Conservation (phyloP, 1,284 basidiomycete genomes). For the Heterobasidion annosum region DNA sequence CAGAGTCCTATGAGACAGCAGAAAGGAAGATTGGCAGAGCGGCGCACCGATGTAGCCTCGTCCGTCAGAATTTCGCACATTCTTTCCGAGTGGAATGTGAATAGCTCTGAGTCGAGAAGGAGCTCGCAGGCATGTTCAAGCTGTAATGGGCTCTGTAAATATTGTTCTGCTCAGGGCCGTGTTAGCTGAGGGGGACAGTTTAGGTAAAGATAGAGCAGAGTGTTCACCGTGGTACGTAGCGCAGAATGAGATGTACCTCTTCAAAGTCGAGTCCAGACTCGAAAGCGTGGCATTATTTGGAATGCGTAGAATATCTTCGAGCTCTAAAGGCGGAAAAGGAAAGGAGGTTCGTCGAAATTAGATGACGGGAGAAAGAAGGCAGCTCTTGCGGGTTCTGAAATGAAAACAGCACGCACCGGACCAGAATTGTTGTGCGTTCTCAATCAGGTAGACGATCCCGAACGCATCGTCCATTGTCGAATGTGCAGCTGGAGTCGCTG, state of each 20-base stretch:
- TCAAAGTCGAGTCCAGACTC: constrained; percentile 69
- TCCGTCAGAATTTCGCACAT: constrained; percentile 76
- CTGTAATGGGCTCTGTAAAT: constrained; percentile 72
- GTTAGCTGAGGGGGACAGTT: not conserved
- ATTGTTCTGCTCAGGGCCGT: constrained; percentile 48
- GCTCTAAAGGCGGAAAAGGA: constrained; percentile 38
- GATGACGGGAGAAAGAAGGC: not conserved
- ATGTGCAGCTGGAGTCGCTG: too few relatives aligned
- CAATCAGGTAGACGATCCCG: constrained; percentile 73
- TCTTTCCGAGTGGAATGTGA: constrained; percentile 79
- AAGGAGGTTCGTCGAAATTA: not conserved
- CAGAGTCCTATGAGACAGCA: not conserved
- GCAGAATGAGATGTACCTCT: constrained; percentile 71
- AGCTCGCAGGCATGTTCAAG: constrained; percentile 72
- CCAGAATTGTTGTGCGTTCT: constrained; percentile 80
- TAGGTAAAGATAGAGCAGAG: not conserved
- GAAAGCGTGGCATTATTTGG: constrained; percentile 61
- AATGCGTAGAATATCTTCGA: constrained; percentile 73
- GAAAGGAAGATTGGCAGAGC: not conserved
- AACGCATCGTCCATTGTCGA: constrained; percentile 24
- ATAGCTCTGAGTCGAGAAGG: constrained; percentile 76
- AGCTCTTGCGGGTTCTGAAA: constrained; percentile 4
- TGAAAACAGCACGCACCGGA: constrained; percentile 44
- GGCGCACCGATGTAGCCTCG: constrained; percentile 53
- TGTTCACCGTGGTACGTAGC: constrained; percentile 77